Base-by-base conservation (phyloP, 805 yeast genomes). In the Starmerella riodocensis region DNA sequence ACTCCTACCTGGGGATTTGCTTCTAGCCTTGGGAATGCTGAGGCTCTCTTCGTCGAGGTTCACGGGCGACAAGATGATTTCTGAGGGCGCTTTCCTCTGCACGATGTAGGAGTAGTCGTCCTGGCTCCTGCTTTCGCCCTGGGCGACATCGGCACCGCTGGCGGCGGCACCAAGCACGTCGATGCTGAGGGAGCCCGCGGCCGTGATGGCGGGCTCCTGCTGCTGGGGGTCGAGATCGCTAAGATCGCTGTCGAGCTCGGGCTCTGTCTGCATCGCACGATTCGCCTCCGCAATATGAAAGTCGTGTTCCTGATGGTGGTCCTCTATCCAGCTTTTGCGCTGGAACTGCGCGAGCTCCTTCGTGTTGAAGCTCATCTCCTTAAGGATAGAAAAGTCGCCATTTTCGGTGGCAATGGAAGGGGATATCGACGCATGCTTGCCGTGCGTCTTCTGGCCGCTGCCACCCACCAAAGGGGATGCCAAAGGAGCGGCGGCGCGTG, bases 241-340 rank as follows among this genome's bases (percentile, higher is more conserved):
- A 5, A 46, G 40, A 16, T 46, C 50, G 33, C 47, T 43, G 20
- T 46, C 50, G 9, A 46, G 45, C 17, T 38, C 36, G 7, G 45
- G 40, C 8, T 22, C 34, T 4, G 16, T n/a, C 5, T 22, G 24
- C 7, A n/a, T 7, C 14, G n/a, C 22, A 8, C 12, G 5, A 3
- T 4, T 17, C 11, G 29, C 16, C 4, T 30, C 30, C 4, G 9
- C 7, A 5, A 25, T 9, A 7, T 13, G 4, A 7, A 6, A n/a
- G 6, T 31, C 34, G 9, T 18, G 21, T 13, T 35, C 38, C 12
- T 9, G 26, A 7, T 25, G n/a, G 7, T 30, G 7, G 3, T 34
- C 20, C 16, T 32, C 23, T 2, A 19, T 16, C 2, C 11, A 4
- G 16, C n/a, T n/a, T 8, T 40, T 19, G 2, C 21, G 26, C 25